These are phyloP conservation scores for Cryphonectria japonica DNA, from an alignment of 2,329 filamentous ascomycete genomes.

Conservation along the genomic window DNA sequence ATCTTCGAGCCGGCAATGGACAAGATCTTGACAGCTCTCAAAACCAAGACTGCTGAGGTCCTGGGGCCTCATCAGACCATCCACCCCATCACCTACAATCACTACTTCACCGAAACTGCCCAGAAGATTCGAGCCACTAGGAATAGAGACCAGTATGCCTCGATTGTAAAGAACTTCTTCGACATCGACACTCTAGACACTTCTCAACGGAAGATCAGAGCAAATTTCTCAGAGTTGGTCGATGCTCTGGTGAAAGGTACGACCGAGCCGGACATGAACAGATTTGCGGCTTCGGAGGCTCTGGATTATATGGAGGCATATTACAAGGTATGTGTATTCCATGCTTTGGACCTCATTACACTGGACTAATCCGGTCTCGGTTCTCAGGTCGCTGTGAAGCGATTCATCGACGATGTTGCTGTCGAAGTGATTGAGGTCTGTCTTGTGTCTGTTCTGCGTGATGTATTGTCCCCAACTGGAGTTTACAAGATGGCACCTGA, in stretches of 20 bases:
- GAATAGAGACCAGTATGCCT: neutral
- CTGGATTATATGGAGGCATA: slow-evolving; percentile 43
- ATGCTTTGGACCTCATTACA: neutral
- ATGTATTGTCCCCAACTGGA: neutral
- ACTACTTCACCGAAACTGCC: slow-evolving; percentile 41
- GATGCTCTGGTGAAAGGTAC: neutral
- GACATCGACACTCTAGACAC: neutral
- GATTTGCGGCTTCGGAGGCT: slow-evolving; percentile 38
- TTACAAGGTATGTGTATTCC: slow-evolving; percentile 37
- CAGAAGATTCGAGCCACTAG: slow-evolving; percentile 39
- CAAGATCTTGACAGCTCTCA: slow-evolving; percentile 34
- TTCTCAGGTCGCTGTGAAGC: slow-evolving; percentile 47
- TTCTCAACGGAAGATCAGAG: too few species aligned
- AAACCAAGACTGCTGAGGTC: slow-evolving; percentile 43
- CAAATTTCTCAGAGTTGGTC: neutral
- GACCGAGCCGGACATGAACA: slow-evolving; percentile 35
- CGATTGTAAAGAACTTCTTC: neutral
- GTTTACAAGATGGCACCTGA: slow-evolving; percentile 24
- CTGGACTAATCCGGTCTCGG: neutral
- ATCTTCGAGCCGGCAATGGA: slow-evolving; percentile 33
- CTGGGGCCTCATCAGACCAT: slow-evolving; percentile 40
- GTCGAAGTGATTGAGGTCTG: slow-evolving; percentile 46
- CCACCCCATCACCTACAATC: slow-evolving; percentile 60
- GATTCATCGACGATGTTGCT: slow-evolving; percentile 48
- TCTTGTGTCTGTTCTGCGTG: neutral